Conservation (phyloP, 2,329 filamentous ascomycete genomes). For the Celoporthe dispersa region DNA sequence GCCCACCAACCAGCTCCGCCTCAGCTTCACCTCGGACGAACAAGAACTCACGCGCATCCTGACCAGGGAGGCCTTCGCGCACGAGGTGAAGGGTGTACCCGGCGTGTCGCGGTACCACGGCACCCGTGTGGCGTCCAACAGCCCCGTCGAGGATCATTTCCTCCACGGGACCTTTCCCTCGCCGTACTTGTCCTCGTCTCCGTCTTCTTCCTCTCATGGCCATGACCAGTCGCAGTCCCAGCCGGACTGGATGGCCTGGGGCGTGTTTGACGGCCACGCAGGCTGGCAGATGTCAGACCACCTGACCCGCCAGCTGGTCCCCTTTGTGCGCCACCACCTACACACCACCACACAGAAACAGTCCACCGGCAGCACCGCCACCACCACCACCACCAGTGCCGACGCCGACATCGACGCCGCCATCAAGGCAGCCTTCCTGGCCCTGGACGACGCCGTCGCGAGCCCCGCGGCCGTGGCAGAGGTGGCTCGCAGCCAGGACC, state of each 20-base stretch:
- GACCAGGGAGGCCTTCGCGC: background rate
- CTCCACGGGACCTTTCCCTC: background rate
- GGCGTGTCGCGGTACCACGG: slow-evolving; percentile 4
- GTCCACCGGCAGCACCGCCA: slow-evolving; percentile 33
- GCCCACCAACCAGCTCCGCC: background rate
- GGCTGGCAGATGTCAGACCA: slow-evolving; percentile 48
- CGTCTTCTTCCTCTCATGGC: background rate
- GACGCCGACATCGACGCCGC: slow-evolving; percentile 55
- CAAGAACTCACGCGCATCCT: slow-evolving; percentile 5
- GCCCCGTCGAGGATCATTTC: background rate
- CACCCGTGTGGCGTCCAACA: slow-evolving; percentile 6
- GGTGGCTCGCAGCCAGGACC: slow-evolving; percentile 37
- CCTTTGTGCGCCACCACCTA: slow-evolving; percentile 46
- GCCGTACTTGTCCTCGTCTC: background rate
- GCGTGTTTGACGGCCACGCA: slow-evolving; percentile 55
- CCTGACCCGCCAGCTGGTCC: slow-evolving; percentile 47
- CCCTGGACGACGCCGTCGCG: slow-evolving; percentile 61
- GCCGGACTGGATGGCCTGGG: slow-evolving; percentile 35
- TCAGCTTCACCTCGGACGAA: background rate
- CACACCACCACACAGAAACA: too few species aligned
- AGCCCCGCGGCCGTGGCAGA: slow-evolving; percentile 37
- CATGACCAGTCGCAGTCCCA: background rate
- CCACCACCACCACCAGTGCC: slow-evolving; percentile 30
- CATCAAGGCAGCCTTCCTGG: slow-evolving; percentile 62
- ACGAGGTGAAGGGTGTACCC: background rate